Conservation (phyloP, 192 early-diverging fungal species). For the Rhizophagus prolifer region DNA sequence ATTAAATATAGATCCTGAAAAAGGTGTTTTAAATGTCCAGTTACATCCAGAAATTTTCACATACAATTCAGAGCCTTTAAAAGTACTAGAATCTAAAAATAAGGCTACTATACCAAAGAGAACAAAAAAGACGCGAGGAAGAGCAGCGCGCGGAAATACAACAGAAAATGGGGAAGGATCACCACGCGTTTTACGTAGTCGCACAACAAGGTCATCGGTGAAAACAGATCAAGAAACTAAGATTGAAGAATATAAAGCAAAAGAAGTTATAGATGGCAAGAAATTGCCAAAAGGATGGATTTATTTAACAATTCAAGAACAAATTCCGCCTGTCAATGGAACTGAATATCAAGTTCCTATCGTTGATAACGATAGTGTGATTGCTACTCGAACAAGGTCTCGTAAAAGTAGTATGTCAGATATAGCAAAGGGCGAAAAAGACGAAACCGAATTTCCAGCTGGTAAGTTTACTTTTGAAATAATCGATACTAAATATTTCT, state of each 20-base stretch:
- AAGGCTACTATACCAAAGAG: not conserved
- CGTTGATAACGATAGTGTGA: not conserved
- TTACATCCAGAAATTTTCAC: conserved; percentile 55
- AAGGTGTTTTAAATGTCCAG: conserved; percentile 43
- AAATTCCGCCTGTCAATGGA: not conserved
- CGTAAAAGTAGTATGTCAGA: not conserved
- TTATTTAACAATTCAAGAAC: conserved; percentile 34
- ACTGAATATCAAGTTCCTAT: not conserved
- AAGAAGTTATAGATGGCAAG: conserved; percentile 31
- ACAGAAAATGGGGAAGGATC: not conserved
- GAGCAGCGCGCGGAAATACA: not conserved
- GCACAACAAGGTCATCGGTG: conserved; percentile 26
- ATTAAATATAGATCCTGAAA: conserved; percentile 38
- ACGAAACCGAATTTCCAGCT: not conserved
- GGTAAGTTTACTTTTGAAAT: not conserved
- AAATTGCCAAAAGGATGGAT: conserved; percentile 48
- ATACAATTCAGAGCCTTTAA: conserved; percentile 41
- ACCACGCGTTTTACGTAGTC: not conserved
- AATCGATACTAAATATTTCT: too few species aligned
- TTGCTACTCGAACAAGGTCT: conserved; percentile 14
- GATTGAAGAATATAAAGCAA: conserved; percentile 31
- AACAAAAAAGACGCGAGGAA: not conserved
- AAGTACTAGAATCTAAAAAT: not conserved
- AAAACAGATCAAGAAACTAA: conserved; percentile 35
- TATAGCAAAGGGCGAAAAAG: not conserved